Percentiles rank a stretch among this genome's conserved stretches.
These are phyloP conservation scores for Beauveria caledonica DNA, from an alignment of 2,329 filamentous ascomycete species.

Conservation along the genomic window DNA sequence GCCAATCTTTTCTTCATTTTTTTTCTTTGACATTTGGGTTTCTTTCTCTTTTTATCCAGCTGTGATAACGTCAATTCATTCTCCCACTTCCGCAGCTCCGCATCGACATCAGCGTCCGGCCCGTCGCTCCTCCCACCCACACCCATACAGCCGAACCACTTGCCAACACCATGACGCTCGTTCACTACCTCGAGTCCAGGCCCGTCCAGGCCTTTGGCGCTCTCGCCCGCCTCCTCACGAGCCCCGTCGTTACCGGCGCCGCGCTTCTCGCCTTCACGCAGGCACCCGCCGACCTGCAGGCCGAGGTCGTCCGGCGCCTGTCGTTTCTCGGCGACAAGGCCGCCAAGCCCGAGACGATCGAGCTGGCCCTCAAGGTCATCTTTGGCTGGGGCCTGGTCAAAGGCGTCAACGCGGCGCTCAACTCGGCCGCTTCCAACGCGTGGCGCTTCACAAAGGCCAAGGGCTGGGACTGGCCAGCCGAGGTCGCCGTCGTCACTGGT, in stretches of 20 bases:
- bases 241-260: constrained; percentile 14
- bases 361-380: constrained; percentile 5
- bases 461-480: constrained; percentile 51
- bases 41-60: neutral
- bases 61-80: neutral
- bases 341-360: constrained; percentile 4
- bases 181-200: constrained; percentile 13
- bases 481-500: constrained; percentile 61
- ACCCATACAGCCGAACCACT: neutral
- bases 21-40: neutral
- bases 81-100: neutral
- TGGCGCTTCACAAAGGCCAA: constrained; percentile 1
- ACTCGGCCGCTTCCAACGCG: constrained; percentile 3
- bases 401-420: constrained; percentile 7
- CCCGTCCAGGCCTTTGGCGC: constrained; percentile 11
- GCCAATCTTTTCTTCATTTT: neutral
- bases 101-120: neutral
- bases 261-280: constrained; percentile 13
- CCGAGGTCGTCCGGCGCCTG: constrained; percentile 5
- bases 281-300: constrained; percentile 10
- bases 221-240: constrained; percentile 10
- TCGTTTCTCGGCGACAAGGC: constrained; percentile 5
- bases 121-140: neutral
- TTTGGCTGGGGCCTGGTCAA: constrained; percentile 10
- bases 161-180: neutral